phyloP scores from a whole-genome alignment of 2,329 filamentous ascomycete genomes.

The Aspergillus spinulosporus region DNA sequence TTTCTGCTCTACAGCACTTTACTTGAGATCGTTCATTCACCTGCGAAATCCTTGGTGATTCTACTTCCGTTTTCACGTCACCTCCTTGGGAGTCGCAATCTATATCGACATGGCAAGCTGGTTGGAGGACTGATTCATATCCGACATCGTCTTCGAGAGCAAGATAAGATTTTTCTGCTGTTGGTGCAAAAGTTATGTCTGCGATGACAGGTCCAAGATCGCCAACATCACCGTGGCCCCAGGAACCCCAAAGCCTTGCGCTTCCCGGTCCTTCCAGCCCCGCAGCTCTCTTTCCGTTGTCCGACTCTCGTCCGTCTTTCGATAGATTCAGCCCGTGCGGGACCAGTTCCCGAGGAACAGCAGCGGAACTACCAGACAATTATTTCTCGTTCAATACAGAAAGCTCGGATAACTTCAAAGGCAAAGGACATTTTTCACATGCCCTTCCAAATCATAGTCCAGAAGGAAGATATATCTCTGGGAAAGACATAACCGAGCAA shows the following conservation, averaged over 20 bases:
- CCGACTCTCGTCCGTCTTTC: constrained; percentile 23
- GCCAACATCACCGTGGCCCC: constrained; percentile 36
- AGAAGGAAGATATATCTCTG: constrained; percentile 34
- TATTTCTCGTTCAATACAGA: constrained; percentile 81
- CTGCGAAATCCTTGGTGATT: too few relatives aligned
- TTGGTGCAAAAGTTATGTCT: constrained; percentile 24
- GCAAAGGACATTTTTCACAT: constrained; percentile 71
- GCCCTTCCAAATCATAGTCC: constrained; percentile 64
- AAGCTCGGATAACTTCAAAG: constrained; percentile 59
- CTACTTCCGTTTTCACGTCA: not conserved
- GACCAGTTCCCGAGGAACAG: constrained; percentile 16
- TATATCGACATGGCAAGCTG: constrained; percentile 22
- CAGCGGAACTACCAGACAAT: constrained; percentile 59
- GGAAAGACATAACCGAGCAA: constrained; percentile 78
- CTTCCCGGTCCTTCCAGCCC: constrained; percentile 23
- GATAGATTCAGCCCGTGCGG: constrained; percentile 21
- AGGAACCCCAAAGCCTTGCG: constrained; percentile 26
- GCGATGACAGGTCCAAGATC: constrained; percentile 37
- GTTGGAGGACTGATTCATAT: constrained; percentile 14
- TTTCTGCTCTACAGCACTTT: not conserved
- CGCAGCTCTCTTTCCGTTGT: constrained; percentile 23
- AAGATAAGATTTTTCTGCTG: constrained; percentile 7
- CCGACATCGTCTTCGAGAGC: constrained; percentile 8
- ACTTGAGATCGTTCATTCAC: too few relatives aligned
- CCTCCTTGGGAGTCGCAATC: not conserved